Evolutionary conservation across 2,329 filamentous ascomycete genomes (phyloP).

Genomic region (Fusarium tjaetaba): DNA sequence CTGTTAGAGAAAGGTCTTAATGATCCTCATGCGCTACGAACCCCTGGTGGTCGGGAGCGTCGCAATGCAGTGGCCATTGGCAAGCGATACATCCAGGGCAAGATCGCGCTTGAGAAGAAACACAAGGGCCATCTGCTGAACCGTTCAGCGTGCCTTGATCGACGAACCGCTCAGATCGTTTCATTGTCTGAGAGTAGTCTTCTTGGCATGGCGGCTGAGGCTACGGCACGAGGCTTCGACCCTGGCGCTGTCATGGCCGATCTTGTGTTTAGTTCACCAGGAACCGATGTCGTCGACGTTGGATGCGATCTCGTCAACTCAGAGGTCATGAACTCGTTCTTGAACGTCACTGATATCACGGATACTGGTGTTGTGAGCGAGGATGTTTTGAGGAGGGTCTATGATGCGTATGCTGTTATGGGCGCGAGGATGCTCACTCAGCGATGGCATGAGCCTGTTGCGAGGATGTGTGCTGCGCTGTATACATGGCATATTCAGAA

Average conservation of each 20-base stretch:
- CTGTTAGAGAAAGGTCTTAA: constrained; percentile 27
- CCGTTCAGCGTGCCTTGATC: constrained; percentile 27
- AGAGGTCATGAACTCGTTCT: constrained; percentile 40
- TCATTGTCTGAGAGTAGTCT: constrained; percentile 38
- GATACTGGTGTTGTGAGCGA: constrained; percentile 33
- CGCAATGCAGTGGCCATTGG: constrained; percentile 35
- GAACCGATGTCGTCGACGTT: constrained; percentile 38
- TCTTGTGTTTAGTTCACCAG: constrained; percentile 40
- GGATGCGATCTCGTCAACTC: constrained; percentile 39
- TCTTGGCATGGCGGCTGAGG: constrained; percentile 38
- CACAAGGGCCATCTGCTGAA: constrained; percentile 31
- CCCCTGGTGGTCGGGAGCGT: constrained; percentile 28
- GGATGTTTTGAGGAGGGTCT: constrained; percentile 28
- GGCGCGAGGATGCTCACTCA: constrained; percentile 45
- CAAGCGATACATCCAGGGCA: constrained; percentile 38
- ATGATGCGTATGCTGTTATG: constrained; percentile 35
- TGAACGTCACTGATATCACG: constrained; percentile 36
- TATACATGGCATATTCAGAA: constrained; percentile 49
- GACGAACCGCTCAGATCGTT: constrained; percentile 36
- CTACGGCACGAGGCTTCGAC: constrained; percentile 35
- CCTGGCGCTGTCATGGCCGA: constrained; percentile 37
- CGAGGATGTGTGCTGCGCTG: constrained; percentile 45
- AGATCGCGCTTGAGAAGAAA: constrained; percentile 36
- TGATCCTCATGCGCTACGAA: constrained; percentile 33
- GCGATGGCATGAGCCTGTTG: constrained; percentile 47